Conservation (phyloP, 2,329 filamentous ascomycete species). For the Fusarium gaditjirri region DNA sequence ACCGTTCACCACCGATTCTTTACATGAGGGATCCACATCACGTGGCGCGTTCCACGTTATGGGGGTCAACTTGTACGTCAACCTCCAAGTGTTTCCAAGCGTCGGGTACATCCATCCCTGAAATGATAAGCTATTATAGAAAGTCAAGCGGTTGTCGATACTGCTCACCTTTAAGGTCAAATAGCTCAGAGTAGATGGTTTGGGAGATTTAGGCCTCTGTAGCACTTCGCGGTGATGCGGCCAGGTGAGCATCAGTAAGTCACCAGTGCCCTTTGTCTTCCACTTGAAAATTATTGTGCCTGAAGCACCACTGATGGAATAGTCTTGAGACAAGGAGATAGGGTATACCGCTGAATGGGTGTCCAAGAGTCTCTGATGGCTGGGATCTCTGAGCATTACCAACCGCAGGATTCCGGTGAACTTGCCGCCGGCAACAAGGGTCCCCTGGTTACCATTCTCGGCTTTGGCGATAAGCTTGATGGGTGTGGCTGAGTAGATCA, state of each 20-base stretch:
- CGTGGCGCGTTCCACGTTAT: not conserved
- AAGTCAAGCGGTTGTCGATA: not conserved
- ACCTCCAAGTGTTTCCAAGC: not conserved
- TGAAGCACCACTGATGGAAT: not conserved
- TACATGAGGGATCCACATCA: not conserved
- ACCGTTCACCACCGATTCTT: not conserved
- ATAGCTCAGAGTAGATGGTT: not conserved
- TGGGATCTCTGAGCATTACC: not conserved
- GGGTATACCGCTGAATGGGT: not conserved
- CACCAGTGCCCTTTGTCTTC: not conserved
- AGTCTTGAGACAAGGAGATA: not conserved
- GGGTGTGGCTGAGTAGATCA: not conserved
- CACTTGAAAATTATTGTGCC: not conserved
- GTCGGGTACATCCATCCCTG: not conserved
- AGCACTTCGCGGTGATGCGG: not conserved
- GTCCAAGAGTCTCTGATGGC: not conserved
- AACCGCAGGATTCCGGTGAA: not conserved
- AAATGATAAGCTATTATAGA: rapidly evolving
- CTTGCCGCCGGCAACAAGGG: rapidly evolving
- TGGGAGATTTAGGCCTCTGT: not conserved
- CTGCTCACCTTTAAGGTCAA: not conserved
- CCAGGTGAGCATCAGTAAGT: not conserved
- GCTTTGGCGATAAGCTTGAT: not conserved
- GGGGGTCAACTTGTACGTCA: not conserved
- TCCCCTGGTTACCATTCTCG: not conserved